Evolutionary conservation across 345 rosid genomes (phyloP).

Genomic region (Salix udensis): DNA sequence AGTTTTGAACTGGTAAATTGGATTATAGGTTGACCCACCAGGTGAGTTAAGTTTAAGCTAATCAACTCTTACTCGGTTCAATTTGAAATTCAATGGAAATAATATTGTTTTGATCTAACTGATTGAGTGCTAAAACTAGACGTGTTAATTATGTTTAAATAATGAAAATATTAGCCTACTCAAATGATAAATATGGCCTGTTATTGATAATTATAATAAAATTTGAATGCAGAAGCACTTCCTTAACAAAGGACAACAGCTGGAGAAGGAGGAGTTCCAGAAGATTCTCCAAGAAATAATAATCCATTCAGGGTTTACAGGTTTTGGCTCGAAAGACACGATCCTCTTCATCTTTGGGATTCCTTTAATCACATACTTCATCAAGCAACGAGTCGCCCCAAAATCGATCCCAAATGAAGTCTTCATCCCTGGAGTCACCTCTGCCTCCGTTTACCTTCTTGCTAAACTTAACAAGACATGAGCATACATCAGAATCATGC

Average conservation of each 20-base stretch:
- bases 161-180: no score
- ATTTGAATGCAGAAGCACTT: constrained; percentile 40
- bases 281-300: constrained; percentile 56
- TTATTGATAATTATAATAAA: no score
- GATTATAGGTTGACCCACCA: rapidly evolving
- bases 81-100: no score
- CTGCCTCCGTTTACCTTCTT: constrained; percentile 70
- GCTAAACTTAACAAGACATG: constrained; percentile 68
- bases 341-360: constrained; percentile 59
- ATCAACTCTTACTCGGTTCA: no score
- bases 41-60: rapidly evolving
- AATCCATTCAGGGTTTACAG: constrained; percentile 52
- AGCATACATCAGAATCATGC: not conserved
- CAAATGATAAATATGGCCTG: no score
- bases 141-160: no score
- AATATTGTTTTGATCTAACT: no score
- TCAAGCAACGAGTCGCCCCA: constrained; percentile 55
- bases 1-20: no score
- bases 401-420: constrained; percentile 49
- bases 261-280: constrained; percentile 57
- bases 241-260: constrained; percentile 20
- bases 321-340: constrained; percentile 64
- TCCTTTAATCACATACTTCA: constrained; percentile 48
- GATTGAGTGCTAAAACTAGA: no score
- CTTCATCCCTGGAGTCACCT: constrained; percentile 71